These are phyloP conservation scores for Trametes versicolor DNA, from an alignment of 1,284 basidiomycete species.

Conservation along the genomic window DNA sequence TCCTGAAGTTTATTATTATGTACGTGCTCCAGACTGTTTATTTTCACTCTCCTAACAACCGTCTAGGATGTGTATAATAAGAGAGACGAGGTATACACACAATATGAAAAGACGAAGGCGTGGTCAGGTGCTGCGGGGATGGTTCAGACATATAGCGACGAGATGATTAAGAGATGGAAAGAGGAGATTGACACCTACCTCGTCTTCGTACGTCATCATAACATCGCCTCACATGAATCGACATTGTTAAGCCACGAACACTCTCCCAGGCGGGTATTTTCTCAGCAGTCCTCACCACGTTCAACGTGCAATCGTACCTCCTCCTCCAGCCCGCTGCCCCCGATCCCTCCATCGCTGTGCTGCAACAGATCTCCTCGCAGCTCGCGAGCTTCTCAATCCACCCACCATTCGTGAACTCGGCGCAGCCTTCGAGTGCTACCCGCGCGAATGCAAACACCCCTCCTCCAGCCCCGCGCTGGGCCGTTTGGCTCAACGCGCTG, in stretches of 20 bases:
- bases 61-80: neutral
- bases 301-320: conserved; percentile 22
- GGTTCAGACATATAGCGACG: conserved; percentile 18
- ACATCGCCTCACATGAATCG: no score
- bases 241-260: neutral
- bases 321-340: conserved; percentile 11
- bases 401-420: conserved; percentile 23
- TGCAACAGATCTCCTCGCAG: conserved; percentile 18
- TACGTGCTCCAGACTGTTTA: no score
- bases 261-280: conserved; percentile 21
- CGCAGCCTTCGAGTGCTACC: neutral
- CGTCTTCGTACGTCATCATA: conserved; percentile 19
- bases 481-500: conserved; percentile 25
- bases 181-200: conserved; percentile 28
- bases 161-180: conserved; percentile 20
- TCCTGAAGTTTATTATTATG: no score
- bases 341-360: conserved; percentile 8
- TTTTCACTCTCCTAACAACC: no score
- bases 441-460: neutral
- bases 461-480: neutral
- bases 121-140: conserved; percentile 8
- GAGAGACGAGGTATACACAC: neutral
- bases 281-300: conserved; percentile 22
- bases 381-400: conserved; percentile 21
- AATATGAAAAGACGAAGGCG: conserved; percentile 10